Percentiles rank a stretch among this genome's conserved stretches.
phyloP scores from a whole-genome alignment of 345 rosid genomes.

The Geranium rotundifolium region DNA sequence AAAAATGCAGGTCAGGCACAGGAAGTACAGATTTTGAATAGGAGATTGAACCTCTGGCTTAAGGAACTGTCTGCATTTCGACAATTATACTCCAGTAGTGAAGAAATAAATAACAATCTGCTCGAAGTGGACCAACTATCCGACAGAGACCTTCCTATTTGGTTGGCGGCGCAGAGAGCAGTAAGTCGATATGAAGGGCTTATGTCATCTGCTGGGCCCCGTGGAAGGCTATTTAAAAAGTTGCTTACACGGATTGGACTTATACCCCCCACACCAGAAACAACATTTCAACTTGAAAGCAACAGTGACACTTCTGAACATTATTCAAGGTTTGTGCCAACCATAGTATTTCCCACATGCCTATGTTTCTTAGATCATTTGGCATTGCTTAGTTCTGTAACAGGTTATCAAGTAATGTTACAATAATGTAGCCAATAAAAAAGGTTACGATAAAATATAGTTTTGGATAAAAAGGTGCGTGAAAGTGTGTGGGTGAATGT shows the following conservation, averaged over 20 bases:
- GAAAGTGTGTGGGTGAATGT: too few species aligned
- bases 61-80: conserved; percentile 44
- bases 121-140: conserved; percentile 34
- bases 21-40: conserved; percentile 39
- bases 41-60: conserved; percentile 50
- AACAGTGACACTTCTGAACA: conserved; percentile 52
- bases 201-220: conserved; percentile 79
- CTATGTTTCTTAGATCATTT: not conserved
- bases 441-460: too few species aligned
- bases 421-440: not conserved
- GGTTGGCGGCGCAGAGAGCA: conserved; percentile 90
- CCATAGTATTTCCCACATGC: not conserved
- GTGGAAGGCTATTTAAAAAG: conserved; percentile 68
- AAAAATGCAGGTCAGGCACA: conserved; percentile 32
- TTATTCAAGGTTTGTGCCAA: conserved; percentile 50
- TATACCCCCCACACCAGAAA: conserved; percentile 47
- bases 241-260: conserved; percentile 69
- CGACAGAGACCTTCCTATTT: conserved; percentile 64
- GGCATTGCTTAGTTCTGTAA: not conserved
- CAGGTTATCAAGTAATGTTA: too few species aligned
- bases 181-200: conserved; percentile 78
- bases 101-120: conserved; percentile 30
- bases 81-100: conserved; percentile 35
- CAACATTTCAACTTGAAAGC: conserved; percentile 38
- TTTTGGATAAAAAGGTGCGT: too few species aligned